Evolutionary conservation across 1,284 basidiomycete genomes (phyloP).

Genomic region (Cutaneotrichosporon sp.): DNA sequence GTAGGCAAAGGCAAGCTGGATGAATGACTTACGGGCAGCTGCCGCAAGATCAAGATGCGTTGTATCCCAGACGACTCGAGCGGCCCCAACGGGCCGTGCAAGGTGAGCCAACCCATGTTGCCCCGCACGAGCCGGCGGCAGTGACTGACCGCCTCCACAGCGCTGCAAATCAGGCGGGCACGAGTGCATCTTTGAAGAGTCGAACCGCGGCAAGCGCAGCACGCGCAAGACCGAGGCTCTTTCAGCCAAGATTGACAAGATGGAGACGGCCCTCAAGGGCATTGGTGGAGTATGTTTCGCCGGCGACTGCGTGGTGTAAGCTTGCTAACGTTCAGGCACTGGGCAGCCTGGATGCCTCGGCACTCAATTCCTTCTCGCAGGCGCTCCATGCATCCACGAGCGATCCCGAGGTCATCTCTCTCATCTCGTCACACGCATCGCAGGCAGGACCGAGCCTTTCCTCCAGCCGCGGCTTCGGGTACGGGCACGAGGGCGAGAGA

Average conservation of each 20-base stretch:
- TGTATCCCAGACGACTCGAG: constrained; percentile 76
- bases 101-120: constrained; percentile 52
- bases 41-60: constrained; percentile 96
- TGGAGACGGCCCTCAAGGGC: constrained; percentile 81
- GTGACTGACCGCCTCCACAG: constrained; percentile 43
- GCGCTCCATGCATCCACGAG: constrained; percentile 38
- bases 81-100: constrained; percentile 79
- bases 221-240: constrained; percentile 81
- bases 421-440: constrained; percentile 69
- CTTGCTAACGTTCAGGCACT: constrained; percentile 53
- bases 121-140: constrained; percentile 7
- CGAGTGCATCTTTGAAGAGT: constrained; percentile 92
- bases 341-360: constrained; percentile 67
- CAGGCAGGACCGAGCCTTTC: constrained; percentile 39
- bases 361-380: constrained; percentile 54
- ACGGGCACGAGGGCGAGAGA: constrained; percentile 16
- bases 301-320: background rate
- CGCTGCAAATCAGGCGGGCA: constrained; percentile 68
- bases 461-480: constrained; percentile 25
- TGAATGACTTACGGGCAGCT: constrained; percentile 46
- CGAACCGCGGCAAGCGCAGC: constrained; percentile 86
- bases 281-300: constrained; percentile 40
- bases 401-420: constrained; percentile 68
- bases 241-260: constrained; percentile 81
- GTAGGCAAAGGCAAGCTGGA: constrained; percentile 22